Evolutionary conservation across 139 green algal genomes (phyloP), one percentile per base, ranked within the genome.

Genomic region (Picochlorum sp.): DNA sequence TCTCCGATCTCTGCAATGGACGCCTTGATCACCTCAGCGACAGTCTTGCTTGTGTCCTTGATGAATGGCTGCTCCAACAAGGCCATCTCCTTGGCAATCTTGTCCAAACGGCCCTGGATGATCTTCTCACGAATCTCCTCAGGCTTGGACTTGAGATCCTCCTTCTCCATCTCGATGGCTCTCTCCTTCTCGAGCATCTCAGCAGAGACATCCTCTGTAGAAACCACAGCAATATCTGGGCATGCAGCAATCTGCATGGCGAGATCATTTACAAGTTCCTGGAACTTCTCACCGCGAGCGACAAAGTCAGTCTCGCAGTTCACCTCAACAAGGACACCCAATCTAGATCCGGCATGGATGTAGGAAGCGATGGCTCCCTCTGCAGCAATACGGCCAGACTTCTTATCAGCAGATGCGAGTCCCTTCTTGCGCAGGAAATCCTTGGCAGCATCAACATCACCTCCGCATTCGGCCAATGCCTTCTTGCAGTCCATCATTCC

Each of bases 271-370:
- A 86, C 88, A 63, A 99, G 86, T 74, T 88, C 73, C 62, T 88
- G 79, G 85, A 99, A 97, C 57, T 80, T 83, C 56, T 95, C 89
- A 9, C 78, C 80, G 0, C 85, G 81, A 1, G 94, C 90, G 49
- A 98, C 94, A 72, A 98, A 98, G 80, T 99, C 92, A 14, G 94
- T 98, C 81, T 99, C 94, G 78, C 94, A 97, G 87, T 98, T 99
- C 9, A 96, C 82, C 67, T 86, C 80, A 13, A 86, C 60, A 65
- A 96, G 59, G 46, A 95, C 84, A 15, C 89, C 89, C 57, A 94
- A 79, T 58, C 82, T 74, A 68, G 63, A 61, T 73, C 87, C 91
- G 18, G 85, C 80, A 81, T 99, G 94, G 78, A 99, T 94, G 84
- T 99, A 98, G 21, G 73, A 64, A 24, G 66, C 73, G 3, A 97